Evolutionary conservation across 768 basidiomycete species (phyloP).

Genomic region (Cytidiella melzeri): DNA sequence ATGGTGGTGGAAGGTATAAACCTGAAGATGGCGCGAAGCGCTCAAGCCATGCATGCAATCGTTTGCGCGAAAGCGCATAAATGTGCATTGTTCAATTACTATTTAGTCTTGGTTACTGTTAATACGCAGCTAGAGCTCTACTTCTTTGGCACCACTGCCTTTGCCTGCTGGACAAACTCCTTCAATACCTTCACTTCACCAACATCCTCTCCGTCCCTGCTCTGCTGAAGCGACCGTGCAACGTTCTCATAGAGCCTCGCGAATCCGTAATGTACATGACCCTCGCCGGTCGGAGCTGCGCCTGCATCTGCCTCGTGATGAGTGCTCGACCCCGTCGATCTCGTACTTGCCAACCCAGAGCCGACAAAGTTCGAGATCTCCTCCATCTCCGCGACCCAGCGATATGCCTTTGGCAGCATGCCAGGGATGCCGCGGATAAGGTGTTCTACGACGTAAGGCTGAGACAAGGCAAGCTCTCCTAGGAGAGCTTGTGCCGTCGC

Average conservation of each 20-base stretch:
- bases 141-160: conserved; percentile 20
- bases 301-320: conserved; percentile 11
- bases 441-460: conserved; percentile 37
- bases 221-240: conserved; percentile 32
- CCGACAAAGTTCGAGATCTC: conserved; percentile 53
- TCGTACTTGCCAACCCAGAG: conserved; percentile 8
- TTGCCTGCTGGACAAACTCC: conserved; percentile 42
- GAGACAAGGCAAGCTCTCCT: conserved; percentile 40
- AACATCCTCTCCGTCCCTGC: conserved; percentile 11
- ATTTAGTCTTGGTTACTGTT: too few relatives aligned
- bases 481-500: conserved; percentile 55
- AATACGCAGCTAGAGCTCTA: too few relatives aligned
- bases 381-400: conserved; percentile 59
- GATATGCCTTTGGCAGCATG: conserved; percentile 59
- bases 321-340: neutral
- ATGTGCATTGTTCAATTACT: too few relatives aligned
- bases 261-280: conserved; percentile 42
- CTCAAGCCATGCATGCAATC: too few relatives aligned
- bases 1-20: too few relatives aligned
- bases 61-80: too few relatives aligned
- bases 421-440: conserved; percentile 34
- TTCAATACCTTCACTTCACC: conserved; percentile 35
- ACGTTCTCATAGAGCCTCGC: conserved; percentile 40
- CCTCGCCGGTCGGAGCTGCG: conserved; percentile 30
- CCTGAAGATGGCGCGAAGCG: too few relatives aligned